Conservation (phyloP, 176 grass and related monocot genomes). For the Ananas comosus region DNA sequence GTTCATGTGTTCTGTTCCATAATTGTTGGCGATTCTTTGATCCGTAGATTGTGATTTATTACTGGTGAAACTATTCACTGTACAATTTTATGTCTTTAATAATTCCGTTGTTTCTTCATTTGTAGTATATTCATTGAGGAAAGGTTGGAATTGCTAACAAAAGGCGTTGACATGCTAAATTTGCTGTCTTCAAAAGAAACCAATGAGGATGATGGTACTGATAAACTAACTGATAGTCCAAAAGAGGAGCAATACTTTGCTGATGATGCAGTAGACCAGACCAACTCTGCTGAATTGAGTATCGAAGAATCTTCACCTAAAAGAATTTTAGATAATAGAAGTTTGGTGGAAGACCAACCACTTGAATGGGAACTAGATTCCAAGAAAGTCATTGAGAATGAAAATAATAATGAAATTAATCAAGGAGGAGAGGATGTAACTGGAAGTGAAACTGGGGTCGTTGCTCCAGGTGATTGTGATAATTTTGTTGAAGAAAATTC, state of each 20-base stretch:
- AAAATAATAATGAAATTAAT: conserved; percentile 19
- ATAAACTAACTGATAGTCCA: conserved; percentile 32
- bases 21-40: background rate
- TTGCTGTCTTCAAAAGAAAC: conserved; percentile 55
- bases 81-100: background rate
- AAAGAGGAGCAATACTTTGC: conserved; percentile 24
- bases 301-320: conserved; percentile 23
- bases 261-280: conserved; percentile 24
- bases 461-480: conserved; percentile 12
- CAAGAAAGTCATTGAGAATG: conserved; percentile 14
- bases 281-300: conserved; percentile 35
- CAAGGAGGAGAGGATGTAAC: conserved; percentile 19
- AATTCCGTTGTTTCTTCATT: conserved; percentile 14
- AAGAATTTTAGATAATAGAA: conserved; percentile 25
- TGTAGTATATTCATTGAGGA: conserved; percentile 92
- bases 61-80: background rate
- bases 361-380: conserved; percentile 26
- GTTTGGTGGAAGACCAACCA: conserved; percentile 22
- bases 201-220: conserved; percentile 36
- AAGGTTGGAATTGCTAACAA: conserved; percentile 77
- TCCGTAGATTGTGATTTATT: background rate
- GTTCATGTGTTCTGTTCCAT: conserved; percentile 4
- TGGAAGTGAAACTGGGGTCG: conserved; percentile 15
- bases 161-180: conserved; percentile 71
- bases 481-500: conserved; percentile 26